phyloP scores from a whole-genome alignment of 345 rosid genomes.

The Eucalyptus cloeziana region DNA sequence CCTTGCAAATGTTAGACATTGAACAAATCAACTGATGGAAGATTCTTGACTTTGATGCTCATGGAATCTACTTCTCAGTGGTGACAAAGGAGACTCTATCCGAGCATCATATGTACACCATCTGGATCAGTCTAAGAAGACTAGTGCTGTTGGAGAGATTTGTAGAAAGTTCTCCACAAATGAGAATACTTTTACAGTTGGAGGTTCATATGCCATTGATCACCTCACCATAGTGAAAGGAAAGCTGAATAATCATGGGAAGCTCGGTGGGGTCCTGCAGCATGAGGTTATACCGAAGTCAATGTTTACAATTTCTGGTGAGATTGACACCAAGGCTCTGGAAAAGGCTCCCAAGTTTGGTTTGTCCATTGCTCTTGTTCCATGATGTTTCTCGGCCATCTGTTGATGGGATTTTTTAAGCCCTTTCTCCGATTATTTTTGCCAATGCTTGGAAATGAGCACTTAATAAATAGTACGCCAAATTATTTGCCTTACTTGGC shows the following conservation, averaged over 20 bases:
- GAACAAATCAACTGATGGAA: neutral
- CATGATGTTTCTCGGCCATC: slow-evolving; percentile 13
- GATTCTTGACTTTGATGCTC: neutral
- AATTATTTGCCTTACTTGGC: neutral
- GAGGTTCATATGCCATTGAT: slow-evolving; percentile 71
- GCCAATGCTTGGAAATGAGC: slow-evolving; percentile 9
- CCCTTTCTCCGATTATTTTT: neutral
- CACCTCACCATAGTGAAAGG: slow-evolving; percentile 65
- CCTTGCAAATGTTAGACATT: neutral
- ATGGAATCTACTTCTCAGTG: slow-evolving; percentile 24
- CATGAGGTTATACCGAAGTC: slow-evolving; percentile 82
- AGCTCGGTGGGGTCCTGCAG: slow-evolving; percentile 72
- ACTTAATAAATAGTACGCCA: neutral
- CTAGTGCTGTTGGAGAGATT: slow-evolving; percentile 66
- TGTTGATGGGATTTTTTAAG: neutral
- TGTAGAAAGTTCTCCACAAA: slow-evolving; percentile 76
- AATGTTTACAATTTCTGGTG: slow-evolving; percentile 63
- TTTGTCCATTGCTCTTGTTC: slow-evolving; percentile 66
- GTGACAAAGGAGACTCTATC: slow-evolving; percentile 82
- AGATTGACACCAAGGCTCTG: slow-evolving; percentile 75
- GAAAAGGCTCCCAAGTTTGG: slow-evolving; percentile 83
- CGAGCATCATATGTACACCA: slow-evolving; percentile 70
- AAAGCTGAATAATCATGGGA: slow-evolving; percentile 78
- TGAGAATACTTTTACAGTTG: slow-evolving; percentile 76
- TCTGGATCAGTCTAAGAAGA: slow-evolving; percentile 52